Conservation (phyloP, 108 stramenopile genomes). For the Fragilaria crotonensis region DNA sequence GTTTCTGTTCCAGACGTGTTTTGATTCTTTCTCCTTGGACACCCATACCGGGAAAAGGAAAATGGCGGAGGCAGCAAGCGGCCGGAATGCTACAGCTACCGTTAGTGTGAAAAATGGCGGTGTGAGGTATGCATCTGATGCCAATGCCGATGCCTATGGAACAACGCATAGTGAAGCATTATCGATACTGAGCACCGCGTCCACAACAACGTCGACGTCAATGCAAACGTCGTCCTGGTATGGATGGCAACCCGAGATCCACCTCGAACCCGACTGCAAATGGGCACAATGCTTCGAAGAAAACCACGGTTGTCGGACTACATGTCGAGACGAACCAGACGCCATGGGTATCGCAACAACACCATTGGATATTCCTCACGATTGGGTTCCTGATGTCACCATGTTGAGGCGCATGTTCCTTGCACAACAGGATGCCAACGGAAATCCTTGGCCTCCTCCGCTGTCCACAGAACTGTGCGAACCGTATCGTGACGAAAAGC, state of each 20-base stretch:
- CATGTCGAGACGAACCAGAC: slow-evolving; percentile 40
- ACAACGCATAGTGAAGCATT: no score
- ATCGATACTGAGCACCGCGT: no score
- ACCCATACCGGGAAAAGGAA: no score
- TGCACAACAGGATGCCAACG: slow-evolving; percentile 44
- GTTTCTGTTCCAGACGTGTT: no score
- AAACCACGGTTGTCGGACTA: slow-evolving; percentile 21
- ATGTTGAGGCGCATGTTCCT: slow-evolving; percentile 53
- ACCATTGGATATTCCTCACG: slow-evolving; percentile 7
- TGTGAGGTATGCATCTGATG: no score
- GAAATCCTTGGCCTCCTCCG: slow-evolving; percentile 65
- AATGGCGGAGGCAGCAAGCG: no score
- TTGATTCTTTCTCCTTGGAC: no score
- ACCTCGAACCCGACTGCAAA: slow-evolving; percentile 22
- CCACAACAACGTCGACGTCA: no score
- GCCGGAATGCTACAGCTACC: no score
- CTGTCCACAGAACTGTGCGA: slow-evolving; percentile 51
- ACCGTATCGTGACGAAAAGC: slow-evolving; percentile 31
- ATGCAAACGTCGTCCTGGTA: slow-evolving; percentile 34
- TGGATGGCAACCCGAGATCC: slow-evolving; percentile 54
- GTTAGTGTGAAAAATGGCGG: no score
- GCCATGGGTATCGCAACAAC: slow-evolving; percentile 27
- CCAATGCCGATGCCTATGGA: no score
- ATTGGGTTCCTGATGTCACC: slow-evolving; percentile 71
- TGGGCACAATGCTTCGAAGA: slow-evolving; percentile 58